Evolutionary conservation across 306 rosid genomes (phyloP), one percentile per base, ranked within the genome.

Genomic region (Corylus avellana): DNA sequence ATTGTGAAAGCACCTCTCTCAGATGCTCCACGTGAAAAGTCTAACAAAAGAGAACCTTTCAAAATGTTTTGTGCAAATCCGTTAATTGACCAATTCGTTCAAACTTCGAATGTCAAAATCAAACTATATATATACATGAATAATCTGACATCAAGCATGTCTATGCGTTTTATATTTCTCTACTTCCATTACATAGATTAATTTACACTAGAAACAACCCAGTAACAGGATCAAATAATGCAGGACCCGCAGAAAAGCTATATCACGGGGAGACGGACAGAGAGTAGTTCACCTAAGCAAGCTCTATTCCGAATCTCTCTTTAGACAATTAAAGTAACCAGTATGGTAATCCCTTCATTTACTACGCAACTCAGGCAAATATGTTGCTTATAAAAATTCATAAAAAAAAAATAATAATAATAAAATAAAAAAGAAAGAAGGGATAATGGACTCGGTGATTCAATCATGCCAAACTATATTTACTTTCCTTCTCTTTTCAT

Each of bases 71-170:
- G 8, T 27, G 68, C 68, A 61, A 61, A 61, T 61, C 68, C 11
- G 11, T n/a, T 9, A 29, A 29, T 25, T 12, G 14, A 61, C 44
- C 5, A 27, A 61, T 10, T 62, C 8, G 16, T 22, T 27, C 69
- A 62, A 62, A 12, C 69, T 29, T 22, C 8, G 29, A 29, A 59
- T 9, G 79, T 56, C 50, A 74, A 78, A 72, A 55, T 63, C 39
- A 61, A 69, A 79, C 42, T 62, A 62, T 59, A 22, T 79, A 64
- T 79, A n/a, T 72, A 84, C 87, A 79, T 12, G 58, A 62, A 63
- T 35, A 16, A 75, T 71, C 76, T 75, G 77, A 75, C 61, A 70
- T 75, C 62, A 63, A 75, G 32, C 48, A 73, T 47, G 32, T 12
- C n/a, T 53, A 8, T 58, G 42, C 76, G 75, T 66, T 48, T 72